Evolutionary conservation across 2,329 filamentous ascomycete species (phyloP).

Genomic region (Knoxdaviesia proteae): DNA sequence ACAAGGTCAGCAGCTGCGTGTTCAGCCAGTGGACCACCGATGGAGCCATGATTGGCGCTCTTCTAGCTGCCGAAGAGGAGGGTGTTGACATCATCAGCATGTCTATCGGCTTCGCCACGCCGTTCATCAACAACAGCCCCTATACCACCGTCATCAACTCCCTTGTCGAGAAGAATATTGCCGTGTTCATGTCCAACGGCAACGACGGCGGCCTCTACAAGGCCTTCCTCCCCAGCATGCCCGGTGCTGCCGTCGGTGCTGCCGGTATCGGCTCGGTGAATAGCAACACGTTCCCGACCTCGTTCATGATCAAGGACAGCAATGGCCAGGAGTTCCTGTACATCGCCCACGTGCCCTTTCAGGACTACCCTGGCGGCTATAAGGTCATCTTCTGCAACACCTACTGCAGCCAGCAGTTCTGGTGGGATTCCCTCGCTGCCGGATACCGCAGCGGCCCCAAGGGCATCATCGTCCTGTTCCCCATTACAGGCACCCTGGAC

Average conservation of each 20-base stretch:
- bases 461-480: too few species aligned
- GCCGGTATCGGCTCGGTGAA: slow-evolving; percentile 8
- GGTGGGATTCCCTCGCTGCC: not conserved
- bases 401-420: too few species aligned
- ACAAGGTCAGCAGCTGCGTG: slow-evolving; percentile 22
- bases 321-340: slow-evolving; percentile 1
- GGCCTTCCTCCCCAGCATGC: slow-evolving; percentile 1
- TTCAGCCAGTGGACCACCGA: slow-evolving; percentile 15
- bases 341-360: slow-evolving; percentile 2
- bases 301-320: slow-evolving; percentile 2
- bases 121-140: too few species aligned
- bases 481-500: too few species aligned
- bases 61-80: slow-evolving; percentile 14
- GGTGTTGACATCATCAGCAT: slow-evolving; percentile 24
- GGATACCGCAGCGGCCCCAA: too few species aligned
- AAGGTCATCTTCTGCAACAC: too few species aligned
- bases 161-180: slow-evolving; percentile 1
- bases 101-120: slow-evolving; percentile 20
- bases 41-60: slow-evolving; percentile 14
- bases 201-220: slow-evolving; percentile 4
- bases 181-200: slow-evolving; percentile 7
- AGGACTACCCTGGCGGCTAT: slow-evolving; percentile 1
- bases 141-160: too few species aligned
- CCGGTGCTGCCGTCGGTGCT: slow-evolving; percentile 6
- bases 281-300: slow-evolving; percentile 5